Evolutionary conservation across 768 basidiomycete genomes (phyloP), one percentile per base, ranked within the genome.

Genomic region (Boletus rubropictus): DNA sequence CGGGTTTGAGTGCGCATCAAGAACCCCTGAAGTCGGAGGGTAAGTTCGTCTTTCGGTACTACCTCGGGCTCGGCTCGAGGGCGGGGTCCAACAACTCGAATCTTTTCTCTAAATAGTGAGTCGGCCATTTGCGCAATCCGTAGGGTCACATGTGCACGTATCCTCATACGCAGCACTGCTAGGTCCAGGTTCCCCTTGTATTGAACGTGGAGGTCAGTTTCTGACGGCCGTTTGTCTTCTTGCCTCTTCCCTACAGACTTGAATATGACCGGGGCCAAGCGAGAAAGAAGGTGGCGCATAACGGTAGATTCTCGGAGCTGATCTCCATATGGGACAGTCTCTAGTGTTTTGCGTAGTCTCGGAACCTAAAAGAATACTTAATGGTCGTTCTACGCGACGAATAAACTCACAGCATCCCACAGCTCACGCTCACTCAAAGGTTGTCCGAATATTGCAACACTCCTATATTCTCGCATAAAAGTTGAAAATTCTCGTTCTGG

Each of bases 131-230:
- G 55, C 5, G 72, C 73, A 36, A 89, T 80, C 17, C 71, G 68
- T 0, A 79, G 78, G 0, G 85, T 87, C 7, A 89, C 83, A 39
- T 77, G 76, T 0, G 84, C 86, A 5, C 68, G 64, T 15, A 63
- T 74, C 53, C 80, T 78, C 25, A 75, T 73, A 51, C 79, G 77
- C 15, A 87, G 68, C 2, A 84, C 78, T 2, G 72, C 74, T 4
- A 77, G 53, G 54, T 89, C 86, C 5, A 71, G 65, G 53, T 81
- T 78, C 0, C 73, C 73, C 0, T 36, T 56, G 46, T 53, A 55
- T 3, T 55, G 35, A 11, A 49, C 22, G 8, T 15, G 36, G 10
- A 41, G 17, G n/a, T 49, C 40, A 12, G 3, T 28, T 15, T 24
- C 47, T 6, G 46, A 34, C 1, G 10, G 21, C 12, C 21, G 24